A percentile compares a stretch with the other conserved stretches of the same genome.
phyloP scores from a whole-genome alignment of 805 yeast genomes.

The Starmerella gropengiesseri region DNA sequence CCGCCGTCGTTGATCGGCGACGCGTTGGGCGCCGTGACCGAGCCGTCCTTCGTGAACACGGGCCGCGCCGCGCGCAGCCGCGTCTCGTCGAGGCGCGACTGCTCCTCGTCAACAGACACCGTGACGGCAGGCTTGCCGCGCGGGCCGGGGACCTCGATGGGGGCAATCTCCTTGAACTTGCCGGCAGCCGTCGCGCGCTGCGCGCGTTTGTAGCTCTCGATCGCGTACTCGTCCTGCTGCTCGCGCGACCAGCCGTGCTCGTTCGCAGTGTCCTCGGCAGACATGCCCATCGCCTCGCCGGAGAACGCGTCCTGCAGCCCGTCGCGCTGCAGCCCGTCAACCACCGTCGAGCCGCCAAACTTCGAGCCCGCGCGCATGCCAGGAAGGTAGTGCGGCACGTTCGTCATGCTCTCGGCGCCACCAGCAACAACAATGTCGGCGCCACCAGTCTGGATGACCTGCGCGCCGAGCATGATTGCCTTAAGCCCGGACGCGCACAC shows the following conservation, averaged over 20 bases:
- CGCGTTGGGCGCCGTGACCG: conserved; percentile 95
- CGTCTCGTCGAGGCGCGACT: conserved; percentile 60
- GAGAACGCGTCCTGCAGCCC: conserved; percentile 91
- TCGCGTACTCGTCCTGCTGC: conserved; percentile 81
- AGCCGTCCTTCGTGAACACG: conserved; percentile 90
- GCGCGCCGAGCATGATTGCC: conserved; percentile 82
- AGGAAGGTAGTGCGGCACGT: conserved; percentile 85
- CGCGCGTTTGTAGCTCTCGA: conserved; percentile 78
- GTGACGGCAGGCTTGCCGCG: conserved; percentile 60
- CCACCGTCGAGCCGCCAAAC: conserved; percentile 67
- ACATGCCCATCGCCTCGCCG: conserved; percentile 84
- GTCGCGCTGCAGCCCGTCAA: conserved; percentile 86
- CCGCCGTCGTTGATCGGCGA: conserved; percentile 97
- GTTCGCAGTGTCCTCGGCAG: conserved; percentile 91
- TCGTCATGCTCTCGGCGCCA: conserved; percentile 96
- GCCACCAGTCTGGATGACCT: conserved; percentile 72
- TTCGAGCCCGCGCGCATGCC: conserved; percentile 78
- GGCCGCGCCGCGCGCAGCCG: conserved; percentile 79
- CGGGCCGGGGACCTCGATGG: conserved; percentile 78
- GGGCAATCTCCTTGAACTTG: conserved; percentile 78
- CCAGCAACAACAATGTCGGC: conserved; percentile 93
- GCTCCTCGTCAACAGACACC: conserved; percentile 75
- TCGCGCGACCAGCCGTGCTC: conserved; percentile 71
- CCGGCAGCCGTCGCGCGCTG: conserved; percentile 67
- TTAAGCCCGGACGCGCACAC: conserved; percentile 97